These are phyloP conservation scores for Leptodontidium sp. DNA, from an alignment of 2,329 filamentous ascomycete genomes.

Conservation along the genomic window DNA sequence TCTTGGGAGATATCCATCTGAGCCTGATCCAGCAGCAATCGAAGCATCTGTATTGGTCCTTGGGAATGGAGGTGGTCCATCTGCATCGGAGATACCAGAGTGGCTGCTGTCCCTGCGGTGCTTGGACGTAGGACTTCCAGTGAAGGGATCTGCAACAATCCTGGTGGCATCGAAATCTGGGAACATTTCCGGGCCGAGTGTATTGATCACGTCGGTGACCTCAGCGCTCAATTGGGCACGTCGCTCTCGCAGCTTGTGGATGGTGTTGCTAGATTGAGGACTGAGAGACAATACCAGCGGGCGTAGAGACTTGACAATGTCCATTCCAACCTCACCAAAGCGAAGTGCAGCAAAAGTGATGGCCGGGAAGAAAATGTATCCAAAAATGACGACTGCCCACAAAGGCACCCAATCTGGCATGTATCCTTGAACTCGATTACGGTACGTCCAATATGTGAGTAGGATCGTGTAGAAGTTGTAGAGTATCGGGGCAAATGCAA, in stretches of 20 bases:
- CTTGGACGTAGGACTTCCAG: constrained; percentile 38
- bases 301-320: constrained; percentile 93
- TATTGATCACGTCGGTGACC: constrained; percentile 93
- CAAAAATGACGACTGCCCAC: constrained; percentile 77
- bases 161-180: constrained; percentile 89
- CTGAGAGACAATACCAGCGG: constrained; percentile 87
- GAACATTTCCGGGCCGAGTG: constrained; percentile 93
- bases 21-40: constrained; percentile 42
- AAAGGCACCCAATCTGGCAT: constrained; percentile 82
- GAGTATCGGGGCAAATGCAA: constrained; percentile 76
- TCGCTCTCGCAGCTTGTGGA: constrained; percentile 77
- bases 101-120: constrained; percentile 58
- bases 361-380: constrained; percentile 82
- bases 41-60: constrained; percentile 39
- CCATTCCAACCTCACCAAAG: constrained; percentile 98
- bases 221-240: constrained; percentile 79
- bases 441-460: constrained; percentile 79
- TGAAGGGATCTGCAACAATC: constrained; percentile 67
- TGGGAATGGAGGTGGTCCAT: constrained; percentile 44
- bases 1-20: constrained; percentile 63
- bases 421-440: constrained; percentile 83
- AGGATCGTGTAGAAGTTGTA: constrained; percentile 83
- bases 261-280: constrained; percentile 83
- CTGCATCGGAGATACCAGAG: constrained; percentile 49
- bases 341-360: constrained; percentile 93